These are phyloP conservation scores for Trypanosomatidae sp. DNA, from an alignment of 208 protist species.

Conservation along the genomic window DNA sequence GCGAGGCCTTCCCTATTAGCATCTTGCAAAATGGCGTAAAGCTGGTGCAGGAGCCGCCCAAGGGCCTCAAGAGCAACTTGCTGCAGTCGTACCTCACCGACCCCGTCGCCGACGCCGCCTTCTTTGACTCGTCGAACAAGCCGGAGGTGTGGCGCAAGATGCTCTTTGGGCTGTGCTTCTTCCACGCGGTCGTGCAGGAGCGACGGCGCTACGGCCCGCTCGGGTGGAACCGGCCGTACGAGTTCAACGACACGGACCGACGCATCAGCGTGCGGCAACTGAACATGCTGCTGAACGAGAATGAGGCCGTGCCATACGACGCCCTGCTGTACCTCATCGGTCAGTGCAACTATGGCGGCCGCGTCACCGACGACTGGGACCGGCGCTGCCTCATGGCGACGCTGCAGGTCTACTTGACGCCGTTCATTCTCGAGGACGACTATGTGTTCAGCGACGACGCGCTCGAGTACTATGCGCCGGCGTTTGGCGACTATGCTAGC, in stretches of 20 bases:
- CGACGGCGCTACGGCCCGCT: slow-evolving; percentile 92
- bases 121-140: slow-evolving; percentile 76
- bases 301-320: slow-evolving; percentile 87
- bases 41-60: slow-evolving; percentile 97
- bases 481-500: slow-evolving; percentile 63
- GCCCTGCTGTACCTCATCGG: slow-evolving; percentile 89
- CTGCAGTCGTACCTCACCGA: slow-evolving; percentile 90
- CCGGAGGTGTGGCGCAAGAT: slow-evolving; percentile 84
- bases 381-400: slow-evolving; percentile 87
- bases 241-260: slow-evolving; percentile 96
- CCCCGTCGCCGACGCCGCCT: slow-evolving; percentile 68
- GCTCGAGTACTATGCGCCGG: slow-evolving; percentile 72
- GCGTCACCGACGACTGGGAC: slow-evolving; percentile 91
- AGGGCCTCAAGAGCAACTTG: slow-evolving; percentile 94
- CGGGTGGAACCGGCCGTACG: slow-evolving; percentile 95
- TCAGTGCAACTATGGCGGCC: slow-evolving; percentile 91
- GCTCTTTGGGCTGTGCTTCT: slow-evolving; percentile 93
- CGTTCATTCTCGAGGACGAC: slow-evolving; percentile 81
- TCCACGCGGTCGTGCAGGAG: slow-evolving; percentile 95
- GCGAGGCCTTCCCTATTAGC: slow-evolving; percentile 93
- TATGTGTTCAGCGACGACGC: slow-evolving; percentile 84
- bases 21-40: slow-evolving; percentile 98
- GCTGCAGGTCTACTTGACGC: slow-evolving; percentile 73
- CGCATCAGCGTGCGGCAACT: slow-evolving; percentile 93
- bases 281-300: slow-evolving; percentile 91